Conservation (phyloP, 768 basidiomycete genomes). For the Tylopilus balloui region DNA sequence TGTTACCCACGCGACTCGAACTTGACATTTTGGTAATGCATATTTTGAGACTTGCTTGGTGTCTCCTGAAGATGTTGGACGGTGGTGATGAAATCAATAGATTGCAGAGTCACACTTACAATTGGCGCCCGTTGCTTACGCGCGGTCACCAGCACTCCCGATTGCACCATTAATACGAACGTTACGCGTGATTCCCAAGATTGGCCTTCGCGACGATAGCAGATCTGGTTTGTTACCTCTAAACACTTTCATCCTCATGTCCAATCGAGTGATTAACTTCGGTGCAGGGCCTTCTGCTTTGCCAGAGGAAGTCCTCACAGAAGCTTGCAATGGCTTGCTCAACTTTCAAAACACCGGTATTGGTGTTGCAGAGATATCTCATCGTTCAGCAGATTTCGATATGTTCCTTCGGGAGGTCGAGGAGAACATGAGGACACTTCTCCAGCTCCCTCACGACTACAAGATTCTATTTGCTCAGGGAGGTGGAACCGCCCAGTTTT, state of each 20-base stretch:
- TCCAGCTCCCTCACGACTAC: conserved; percentile 80
- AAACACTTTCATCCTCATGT: conserved; percentile 13
- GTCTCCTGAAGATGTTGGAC: too few relatives aligned
- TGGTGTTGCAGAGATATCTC: conserved; percentile 93
- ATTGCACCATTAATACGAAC: too few relatives aligned
- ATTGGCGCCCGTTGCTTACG: too few relatives aligned
- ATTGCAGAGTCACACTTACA: too few relatives aligned
- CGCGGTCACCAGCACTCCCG: too few relatives aligned
- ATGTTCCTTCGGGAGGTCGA: conserved; percentile 61
- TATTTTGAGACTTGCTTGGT: too few relatives aligned
- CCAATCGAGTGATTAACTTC: conserved; percentile 73
- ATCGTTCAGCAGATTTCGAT: conserved; percentile 87
- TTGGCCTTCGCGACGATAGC: too few relatives aligned
- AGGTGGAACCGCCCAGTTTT: conserved; percentile 90
- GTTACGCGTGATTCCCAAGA: too few relatives aligned
- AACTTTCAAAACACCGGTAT: conserved; percentile 91
- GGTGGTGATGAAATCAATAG: background rate
- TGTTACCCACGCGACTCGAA: background rate
- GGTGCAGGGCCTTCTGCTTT: conserved; percentile 93
- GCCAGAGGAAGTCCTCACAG: conserved; percentile 78
- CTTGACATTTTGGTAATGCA: background rate
- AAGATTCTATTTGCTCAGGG: conserved; percentile 91
- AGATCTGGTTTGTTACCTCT: background rate
- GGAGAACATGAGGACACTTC: conserved; percentile 65
- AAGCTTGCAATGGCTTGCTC: conserved; percentile 80